Evolutionary conservation across 2,329 filamentous ascomycete species (phyloP).

Genomic region (Aureobasidium sp.): DNA sequence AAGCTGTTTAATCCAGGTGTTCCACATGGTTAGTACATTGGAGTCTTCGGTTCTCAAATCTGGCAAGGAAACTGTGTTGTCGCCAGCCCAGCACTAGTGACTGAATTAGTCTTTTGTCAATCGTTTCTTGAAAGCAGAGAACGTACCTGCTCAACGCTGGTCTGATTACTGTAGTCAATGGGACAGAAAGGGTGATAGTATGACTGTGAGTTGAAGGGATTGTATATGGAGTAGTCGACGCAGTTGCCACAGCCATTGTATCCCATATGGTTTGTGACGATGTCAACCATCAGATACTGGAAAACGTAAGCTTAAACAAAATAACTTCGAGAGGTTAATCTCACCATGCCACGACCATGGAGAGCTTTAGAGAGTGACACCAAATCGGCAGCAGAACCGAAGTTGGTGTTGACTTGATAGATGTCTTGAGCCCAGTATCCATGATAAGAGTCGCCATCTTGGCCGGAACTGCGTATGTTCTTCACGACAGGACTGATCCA

Average conservation of each 20-base stretch:
- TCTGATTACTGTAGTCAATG: slow-evolving; percentile 44
- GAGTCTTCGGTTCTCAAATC: slow-evolving; percentile 50
- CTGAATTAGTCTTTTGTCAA: neutral
- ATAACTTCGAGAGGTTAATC: neutral
- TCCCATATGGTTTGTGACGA: slow-evolving; percentile 31
- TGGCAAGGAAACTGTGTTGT: slow-evolving; percentile 45
- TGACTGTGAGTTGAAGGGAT: slow-evolving; percentile 33
- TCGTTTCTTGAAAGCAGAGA: neutral
- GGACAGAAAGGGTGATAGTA: slow-evolving; percentile 46
- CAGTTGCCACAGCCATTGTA: slow-evolving; percentile 20
- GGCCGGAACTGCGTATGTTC: slow-evolving; percentile 30
- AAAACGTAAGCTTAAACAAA: neutral
- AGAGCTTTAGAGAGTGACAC: slow-evolving; percentile 26
- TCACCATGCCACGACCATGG: slow-evolving; percentile 26
- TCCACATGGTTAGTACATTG: slow-evolving; percentile 41
- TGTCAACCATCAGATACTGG: slow-evolving; percentile 29
- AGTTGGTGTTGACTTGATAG: slow-evolving; percentile 31
- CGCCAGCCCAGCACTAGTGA: slow-evolving; percentile 28
- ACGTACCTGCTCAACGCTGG: slow-evolving; percentile 22
- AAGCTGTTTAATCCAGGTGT: slow-evolving; percentile 50
- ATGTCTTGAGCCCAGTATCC: slow-evolving; percentile 48
- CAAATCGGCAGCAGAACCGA: slow-evolving; percentile 30
- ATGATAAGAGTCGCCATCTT: slow-evolving; percentile 39
- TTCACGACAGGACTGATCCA: slow-evolving; percentile 49
- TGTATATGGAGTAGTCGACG: slow-evolving; percentile 27